Base-by-base conservation (phyloP, 2,329 filamentous ascomycete species). In the Lachnellula occidentalis region DNA sequence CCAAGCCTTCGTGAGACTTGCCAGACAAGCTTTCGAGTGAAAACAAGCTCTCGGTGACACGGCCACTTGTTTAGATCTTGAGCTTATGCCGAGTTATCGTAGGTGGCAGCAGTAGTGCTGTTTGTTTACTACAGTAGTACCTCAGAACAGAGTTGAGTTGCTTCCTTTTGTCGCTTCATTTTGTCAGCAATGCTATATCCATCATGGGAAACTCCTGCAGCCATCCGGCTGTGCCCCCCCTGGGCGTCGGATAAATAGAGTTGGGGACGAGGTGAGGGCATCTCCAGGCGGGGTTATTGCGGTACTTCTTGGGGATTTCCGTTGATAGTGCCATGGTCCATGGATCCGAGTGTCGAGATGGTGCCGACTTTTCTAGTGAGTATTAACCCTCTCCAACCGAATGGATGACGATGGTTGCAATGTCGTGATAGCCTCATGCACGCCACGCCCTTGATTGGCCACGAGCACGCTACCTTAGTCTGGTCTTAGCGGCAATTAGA, bases 21-120 rank as follows among this genome's bases (percentile, higher is more conserved):
- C 24, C 11, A 54, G 39, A 54, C 52, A 54, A 54, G 52, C 52
- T 54, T 54, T 50, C 27, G 36, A 43, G 45, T 53, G n/a, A n/a
- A n/a, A n/a, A n/a, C n/a, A n/a, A n/a, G n/a, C n/a, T n/a, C n/a
- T n/a, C n/a, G n/a, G n/a, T n/a, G 51, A 53, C 45, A 45, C 45
- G 51, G 51, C 50, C 48, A 34, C 19, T 37, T 27, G 7, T 31
- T 48, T 53, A 9, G 17, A 15, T 15, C 36, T 15, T 17, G 17
- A 39, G 17, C 15, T 17, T 39, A 39, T n/a, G 41, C 37, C 11
- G 24, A 21, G 14, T 43, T 22, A 15, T 14, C n/a, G 48, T 21
- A 45, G 34, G 17, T 43, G 17, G 47, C 31, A 48, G 4, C 5
- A 19, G 6, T 17, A n/a, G 36, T 17, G 36, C 36, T 39, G 36